These are phyloP conservation scores for Dactylella cylindrospora DNA, from an alignment of 2,329 filamentous ascomycete species.

Conservation along the genomic window DNA sequence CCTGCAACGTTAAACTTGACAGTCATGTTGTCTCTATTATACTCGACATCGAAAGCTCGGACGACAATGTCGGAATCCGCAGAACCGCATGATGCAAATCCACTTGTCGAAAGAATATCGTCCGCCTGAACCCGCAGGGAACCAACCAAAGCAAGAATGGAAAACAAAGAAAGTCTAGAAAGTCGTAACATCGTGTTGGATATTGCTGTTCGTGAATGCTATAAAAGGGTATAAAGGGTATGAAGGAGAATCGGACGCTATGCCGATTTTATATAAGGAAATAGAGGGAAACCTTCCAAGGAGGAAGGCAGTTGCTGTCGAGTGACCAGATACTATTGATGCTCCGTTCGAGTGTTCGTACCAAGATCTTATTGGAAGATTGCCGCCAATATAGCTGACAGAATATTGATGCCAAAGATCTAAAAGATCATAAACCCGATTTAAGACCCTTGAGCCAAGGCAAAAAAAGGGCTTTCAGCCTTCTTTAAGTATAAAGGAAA, in stretches of 20 bases:
- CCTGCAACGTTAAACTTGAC: slow-evolving; percentile 82
- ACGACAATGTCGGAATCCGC: slow-evolving; percentile 65
- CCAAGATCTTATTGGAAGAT: slow-evolving; percentile 29
- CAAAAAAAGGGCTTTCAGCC: slow-evolving; percentile 15
- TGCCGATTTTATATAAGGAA: slow-evolving; percentile 6
- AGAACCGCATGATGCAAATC: slow-evolving; percentile 72
- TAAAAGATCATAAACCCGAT: slow-evolving; percentile 16
- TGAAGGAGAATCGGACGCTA: background rate
- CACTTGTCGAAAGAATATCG: slow-evolving; percentile 75
- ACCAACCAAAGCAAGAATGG: slow-evolving; percentile 30
- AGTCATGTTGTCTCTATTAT: slow-evolving; percentile 71
- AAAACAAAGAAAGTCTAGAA: slow-evolving; percentile 41
- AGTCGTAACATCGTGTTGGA: slow-evolving; percentile 42
- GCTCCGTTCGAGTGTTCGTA: background rate
- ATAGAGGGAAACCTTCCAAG: background rate
- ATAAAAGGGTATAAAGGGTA: slow-evolving; percentile 11
- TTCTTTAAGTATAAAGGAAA: slow-evolving; percentile 35
- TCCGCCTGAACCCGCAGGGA: slow-evolving; percentile 59
- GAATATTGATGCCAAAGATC: no score
- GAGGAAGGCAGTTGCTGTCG: slow-evolving; percentile 2
- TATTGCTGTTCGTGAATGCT: slow-evolving; percentile 23
- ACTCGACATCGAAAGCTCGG: slow-evolving; percentile 72
- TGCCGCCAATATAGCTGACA: no score
- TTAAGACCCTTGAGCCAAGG: slow-evolving; percentile 20
- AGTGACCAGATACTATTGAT: slow-evolving; percentile 9